A percentile compares a stretch with the other conserved stretches of the same genome.
phyloP scores from a whole-genome alignment of 768 basidiomycete species.

The Tylopilus felleus region DNA sequence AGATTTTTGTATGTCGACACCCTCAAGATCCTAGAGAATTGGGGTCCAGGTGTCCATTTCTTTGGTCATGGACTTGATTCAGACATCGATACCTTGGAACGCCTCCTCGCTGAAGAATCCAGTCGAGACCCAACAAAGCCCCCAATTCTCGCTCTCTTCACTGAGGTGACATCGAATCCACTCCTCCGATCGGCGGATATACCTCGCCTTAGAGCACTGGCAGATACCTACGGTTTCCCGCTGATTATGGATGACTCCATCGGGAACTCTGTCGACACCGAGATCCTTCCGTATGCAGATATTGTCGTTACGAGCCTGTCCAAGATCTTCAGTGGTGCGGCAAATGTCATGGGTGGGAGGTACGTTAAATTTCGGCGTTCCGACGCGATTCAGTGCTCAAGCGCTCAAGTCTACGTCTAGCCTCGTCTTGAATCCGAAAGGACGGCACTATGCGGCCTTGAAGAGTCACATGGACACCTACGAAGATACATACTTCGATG shows the following conservation, averaged over 20 bases:
- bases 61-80: constrained; percentile 74
- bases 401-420: constrained; percentile 38
- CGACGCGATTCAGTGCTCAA: background rate
- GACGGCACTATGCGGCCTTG: too few relatives aligned
- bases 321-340: constrained; percentile 92
- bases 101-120: constrained; percentile 48
- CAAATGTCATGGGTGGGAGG: constrained; percentile 98
- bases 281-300: too few relatives aligned
- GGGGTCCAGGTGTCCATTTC: constrained; percentile 93
- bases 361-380: constrained; percentile 37
- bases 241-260: constrained; percentile 93
- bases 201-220: constrained; percentile 65
- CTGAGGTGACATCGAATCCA: constrained; percentile 95
- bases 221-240: constrained; percentile 84
- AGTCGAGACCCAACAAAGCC: constrained; percentile 40
- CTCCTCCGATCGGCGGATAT: constrained; percentile 84
- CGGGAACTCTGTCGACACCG: constrained; percentile 91
- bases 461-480: too few relatives aligned
- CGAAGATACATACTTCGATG: constrained; percentile 84
- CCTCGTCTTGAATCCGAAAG: too few relatives aligned
- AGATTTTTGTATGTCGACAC: constrained; percentile 97
- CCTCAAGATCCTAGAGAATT: constrained; percentile 88
- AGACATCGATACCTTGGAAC: constrained; percentile 72
- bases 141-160: constrained; percentile 78
- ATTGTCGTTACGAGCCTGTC: constrained; percentile 89